Evolutionary conservation across 2,329 filamentous ascomycete species (phyloP).

Genomic region (Ceratocystis albifundus): DNA sequence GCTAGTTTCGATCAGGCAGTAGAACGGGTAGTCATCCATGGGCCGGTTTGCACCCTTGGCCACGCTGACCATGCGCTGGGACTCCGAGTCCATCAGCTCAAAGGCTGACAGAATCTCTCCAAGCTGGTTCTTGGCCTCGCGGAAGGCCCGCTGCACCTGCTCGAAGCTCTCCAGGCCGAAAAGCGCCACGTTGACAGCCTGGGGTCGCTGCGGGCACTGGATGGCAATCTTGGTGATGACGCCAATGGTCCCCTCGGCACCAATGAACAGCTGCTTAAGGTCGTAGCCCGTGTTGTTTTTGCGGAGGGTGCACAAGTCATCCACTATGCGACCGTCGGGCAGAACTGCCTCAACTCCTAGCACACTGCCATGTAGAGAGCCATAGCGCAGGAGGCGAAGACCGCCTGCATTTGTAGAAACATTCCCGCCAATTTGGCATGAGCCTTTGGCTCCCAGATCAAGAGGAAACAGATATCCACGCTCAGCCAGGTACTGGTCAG

Average conservation of each 20-base stretch:
- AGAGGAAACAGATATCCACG: constrained; percentile 83
- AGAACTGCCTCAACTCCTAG: constrained; percentile 88
- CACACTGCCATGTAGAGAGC: constrained; percentile 85
- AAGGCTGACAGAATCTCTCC: constrained; percentile 95
- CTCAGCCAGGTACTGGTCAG: constrained; percentile 74
- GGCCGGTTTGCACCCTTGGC: constrained; percentile 69
- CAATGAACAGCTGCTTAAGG: constrained; percentile 92
- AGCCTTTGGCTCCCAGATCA: constrained; percentile 95
- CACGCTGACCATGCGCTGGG: constrained; percentile 62
- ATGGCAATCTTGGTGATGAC: constrained; percentile 87
- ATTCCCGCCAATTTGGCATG: constrained; percentile 92
- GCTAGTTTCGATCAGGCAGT: constrained; percentile 92
- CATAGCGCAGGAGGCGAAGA: constrained; percentile 78
- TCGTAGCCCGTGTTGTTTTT: constrained; percentile 99
- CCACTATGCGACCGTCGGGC: constrained; percentile 81
- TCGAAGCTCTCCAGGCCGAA: constrained; percentile 86
- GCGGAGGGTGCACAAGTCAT: constrained; percentile 75
- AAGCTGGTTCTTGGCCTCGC: constrained; percentile 77
- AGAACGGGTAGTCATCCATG: constrained; percentile 83
- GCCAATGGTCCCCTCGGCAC: constrained; percentile 86
- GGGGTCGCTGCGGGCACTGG: constrained; percentile 74
- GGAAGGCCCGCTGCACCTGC: constrained; percentile 74
- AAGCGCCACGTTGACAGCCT: constrained; percentile 87
- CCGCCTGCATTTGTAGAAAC: constrained; percentile 93
- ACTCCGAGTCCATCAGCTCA: constrained; percentile 85